Evolutionary conservation across 1,284 basidiomycete genomes (phyloP).

Genomic region (Trametes sp.): DNA sequence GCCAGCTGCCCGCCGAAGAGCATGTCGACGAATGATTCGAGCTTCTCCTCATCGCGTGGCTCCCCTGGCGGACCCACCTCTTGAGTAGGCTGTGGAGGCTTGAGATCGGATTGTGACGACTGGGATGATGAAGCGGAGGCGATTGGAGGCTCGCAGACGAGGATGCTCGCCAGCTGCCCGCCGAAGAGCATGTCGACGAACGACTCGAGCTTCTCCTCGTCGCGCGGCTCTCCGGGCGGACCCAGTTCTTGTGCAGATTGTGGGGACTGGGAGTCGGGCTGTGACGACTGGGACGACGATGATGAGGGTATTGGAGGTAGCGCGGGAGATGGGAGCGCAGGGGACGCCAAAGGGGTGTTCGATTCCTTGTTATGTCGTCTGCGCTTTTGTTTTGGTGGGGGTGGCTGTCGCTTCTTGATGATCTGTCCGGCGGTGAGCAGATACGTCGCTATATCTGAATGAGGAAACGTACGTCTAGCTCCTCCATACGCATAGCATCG

Average conservation of each 20-base stretch:
- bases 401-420: constrained; percentile 78
- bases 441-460: neutral
- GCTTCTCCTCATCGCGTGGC: constrained; percentile 51
- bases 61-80: neutral
- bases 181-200: constrained; percentile 92
- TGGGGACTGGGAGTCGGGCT: constrained; percentile 1
- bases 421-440: constrained; percentile 51
- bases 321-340: constrained; percentile 13
- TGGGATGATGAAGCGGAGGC: constrained; percentile 4
- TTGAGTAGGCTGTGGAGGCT: neutral
- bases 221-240: constrained; percentile 18
- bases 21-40: constrained; percentile 85
- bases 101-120: constrained; percentile 3
- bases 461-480: constrained; percentile 76
- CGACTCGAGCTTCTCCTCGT: constrained; percentile 64
- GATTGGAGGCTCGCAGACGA: constrained; percentile 80
- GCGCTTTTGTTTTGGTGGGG: constrained; percentile 47
- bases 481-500: constrained; percentile 96
- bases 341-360: constrained; percentile 15
- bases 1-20: constrained; percentile 90
- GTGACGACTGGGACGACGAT: constrained; percentile 5
- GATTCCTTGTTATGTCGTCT: constrained; percentile 38
- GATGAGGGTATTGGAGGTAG: constrained; percentile 10
- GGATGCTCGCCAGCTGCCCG: constrained; percentile 86
- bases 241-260: neutral